These are phyloP conservation scores for Immersiporthe knoxdaviesiana DNA, from an alignment of 2,329 filamentous ascomycete species.

Conservation along the genomic window DNA sequence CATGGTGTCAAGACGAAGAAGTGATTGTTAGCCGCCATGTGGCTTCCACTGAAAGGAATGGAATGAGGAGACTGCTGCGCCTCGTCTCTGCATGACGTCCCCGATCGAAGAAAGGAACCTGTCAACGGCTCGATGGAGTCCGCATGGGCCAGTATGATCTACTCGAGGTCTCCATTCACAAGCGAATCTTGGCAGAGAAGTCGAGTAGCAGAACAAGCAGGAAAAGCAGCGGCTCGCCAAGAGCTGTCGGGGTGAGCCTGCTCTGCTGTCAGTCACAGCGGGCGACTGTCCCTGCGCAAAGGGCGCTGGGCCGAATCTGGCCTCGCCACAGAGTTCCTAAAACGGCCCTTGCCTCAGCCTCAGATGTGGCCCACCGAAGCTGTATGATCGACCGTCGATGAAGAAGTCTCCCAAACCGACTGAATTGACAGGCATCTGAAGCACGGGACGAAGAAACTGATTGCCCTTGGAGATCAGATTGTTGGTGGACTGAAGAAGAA, in stretches of 20 bases:
- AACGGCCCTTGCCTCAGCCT: constrained; percentile 27
- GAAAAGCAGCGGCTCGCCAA: constrained; percentile 18
- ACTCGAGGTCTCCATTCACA: neutral
- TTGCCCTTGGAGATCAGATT: constrained; percentile 13
- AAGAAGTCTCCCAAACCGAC: constrained; percentile 6
- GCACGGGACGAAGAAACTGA: constrained; percentile 14
- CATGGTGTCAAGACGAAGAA: too few relatives aligned
- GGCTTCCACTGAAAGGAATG: neutral
- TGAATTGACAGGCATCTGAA: constrained; percentile 15
- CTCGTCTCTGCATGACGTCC: constrained; percentile 17
- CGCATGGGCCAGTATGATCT: neutral
- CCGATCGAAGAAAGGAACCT: neutral
- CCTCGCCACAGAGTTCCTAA: constrained; percentile 12
- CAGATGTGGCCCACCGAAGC: constrained; percentile 4
- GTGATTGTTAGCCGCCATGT: neutral
- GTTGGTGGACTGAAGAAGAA: constrained; percentile 3
- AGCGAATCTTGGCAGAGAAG: constrained; percentile 7
- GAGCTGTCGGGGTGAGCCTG: constrained; percentile 21
- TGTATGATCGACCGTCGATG: constrained; percentile 28
- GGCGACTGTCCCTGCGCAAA: constrained; percentile 13
- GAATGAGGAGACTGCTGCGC: constrained; percentile 16
- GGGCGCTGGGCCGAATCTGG: constrained; percentile 20
- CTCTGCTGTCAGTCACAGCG: constrained; percentile 21
- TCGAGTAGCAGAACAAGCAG: constrained; percentile 18
- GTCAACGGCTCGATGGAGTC: neutral